Evolutionary conservation across 257 asterid species (phyloP), one percentile per base, ranked within the genome.

Genomic region (Nicotiana obtusifolia): DNA sequence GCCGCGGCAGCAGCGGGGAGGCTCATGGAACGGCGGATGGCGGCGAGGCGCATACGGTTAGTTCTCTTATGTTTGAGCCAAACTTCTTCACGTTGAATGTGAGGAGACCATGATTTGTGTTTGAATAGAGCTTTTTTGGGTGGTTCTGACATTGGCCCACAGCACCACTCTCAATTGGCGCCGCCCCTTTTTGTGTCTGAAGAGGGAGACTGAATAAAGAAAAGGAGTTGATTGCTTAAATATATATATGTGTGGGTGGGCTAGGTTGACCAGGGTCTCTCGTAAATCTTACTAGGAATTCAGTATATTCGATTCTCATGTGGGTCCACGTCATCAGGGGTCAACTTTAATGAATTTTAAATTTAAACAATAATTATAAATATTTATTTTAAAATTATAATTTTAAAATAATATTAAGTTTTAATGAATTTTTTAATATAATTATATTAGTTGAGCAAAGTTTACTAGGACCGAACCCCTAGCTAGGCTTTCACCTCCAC

Each of bases 101-200:
- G 90, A 0, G 92, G 92, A 0, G 96, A 90, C 97, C 95, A 90
- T 0, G 98, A 90, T 24, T 87, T 88, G 82, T 90, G 87, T 87
- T 91, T 91, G 87, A 41, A 64, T 15, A 93, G 87, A n/a, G 78
- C 35, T 69, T 49, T 54, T 59, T 52, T 22, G 19, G 81, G 24
- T 54, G 80, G 17, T 54, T 80, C 77, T 20, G 83, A 26, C 83
- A 80, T 80, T 69, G 11, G 35, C 57, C 78, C 71, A 26, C 31
- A 69, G n/a, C 33, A 69, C 78, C 6, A n/a, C 7, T 69, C 33
- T 15, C 28, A 5, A 19, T 1, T 35, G 24, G 22, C 20, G 78
- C 59, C 78, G 61, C 60, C 37, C 7, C 47, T 73, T 73, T 37
- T 7, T 41, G 3, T 41, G 20, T 71, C 35, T 41, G 35, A 44